Conservation (phyloP, 2,329 filamentous ascomycete genomes). For the Nannizziopsis barbatae region DNA sequence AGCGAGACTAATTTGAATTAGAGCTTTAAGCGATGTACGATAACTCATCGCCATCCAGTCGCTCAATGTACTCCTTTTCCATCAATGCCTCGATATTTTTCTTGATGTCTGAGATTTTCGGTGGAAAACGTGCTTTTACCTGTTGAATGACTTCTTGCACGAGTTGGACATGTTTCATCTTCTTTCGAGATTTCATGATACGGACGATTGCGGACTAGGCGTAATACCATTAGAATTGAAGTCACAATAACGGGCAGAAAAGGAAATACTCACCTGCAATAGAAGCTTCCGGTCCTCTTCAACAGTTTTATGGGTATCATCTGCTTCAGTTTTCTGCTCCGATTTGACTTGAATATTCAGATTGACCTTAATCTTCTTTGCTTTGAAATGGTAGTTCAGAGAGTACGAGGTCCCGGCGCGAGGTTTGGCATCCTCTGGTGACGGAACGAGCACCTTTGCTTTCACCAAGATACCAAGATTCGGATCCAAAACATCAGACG, state of each 20-base stretch:
- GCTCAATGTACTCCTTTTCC: conserved; percentile 97
- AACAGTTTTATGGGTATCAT: conserved; percentile 98
- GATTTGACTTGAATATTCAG: conserved; percentile 90
- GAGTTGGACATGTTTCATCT: conserved; percentile 92
- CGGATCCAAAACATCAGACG: conserved; percentile 72
- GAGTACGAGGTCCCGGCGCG: conserved; percentile 67
- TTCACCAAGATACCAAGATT: conserved; percentile 79
- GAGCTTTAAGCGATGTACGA: conserved; percentile 71
- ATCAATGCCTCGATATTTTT: conserved; percentile 98
- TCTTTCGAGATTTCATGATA: conserved; percentile 99
- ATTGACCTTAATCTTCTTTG: conserved; percentile 96
- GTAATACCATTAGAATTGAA: conserved; percentile 16
- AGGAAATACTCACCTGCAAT: conserved; percentile 63
- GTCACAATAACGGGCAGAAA: conserved; percentile 7
- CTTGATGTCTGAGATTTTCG: conserved; percentile 92
- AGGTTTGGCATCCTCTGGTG: conserved; percentile 61
- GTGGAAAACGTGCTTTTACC: conserved; percentile 84
- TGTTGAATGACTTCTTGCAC: conserved; percentile 93
- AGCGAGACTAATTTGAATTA: neutral
- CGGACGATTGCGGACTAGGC: conserved; percentile 87
- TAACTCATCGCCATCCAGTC: conserved; percentile 79
- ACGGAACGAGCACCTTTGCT: conserved; percentile 72
- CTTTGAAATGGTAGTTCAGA: conserved; percentile 92
- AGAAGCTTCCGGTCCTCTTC: conserved; percentile 95
- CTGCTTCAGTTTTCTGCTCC: conserved; percentile 90